Evolutionary conservation across 2,329 filamentous ascomycete genomes (phyloP), one percentile per base, ranked within the genome.

Genomic region (Aspergillus unguis): DNA sequence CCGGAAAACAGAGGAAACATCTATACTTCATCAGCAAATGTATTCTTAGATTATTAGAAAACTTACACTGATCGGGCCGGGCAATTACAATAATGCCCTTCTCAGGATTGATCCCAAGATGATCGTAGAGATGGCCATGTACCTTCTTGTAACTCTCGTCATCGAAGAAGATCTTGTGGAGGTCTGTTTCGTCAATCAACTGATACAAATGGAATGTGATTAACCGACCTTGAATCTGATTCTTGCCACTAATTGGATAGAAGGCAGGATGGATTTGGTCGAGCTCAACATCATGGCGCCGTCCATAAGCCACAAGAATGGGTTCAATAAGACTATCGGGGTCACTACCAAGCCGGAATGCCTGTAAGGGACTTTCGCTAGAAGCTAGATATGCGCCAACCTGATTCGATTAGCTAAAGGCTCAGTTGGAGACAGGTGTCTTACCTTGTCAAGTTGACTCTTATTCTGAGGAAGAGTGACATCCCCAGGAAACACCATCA

Each of bases 21-120:
- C 71, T 72, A 50, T 10, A 8, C 31, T 27, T 8, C n/a, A 8
- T 49, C 1, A 49, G 38, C 26, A 32, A 49, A 33, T 4, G 8
- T 7, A 17, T 31, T 7, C 6, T 50, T 5, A 26, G 45, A 41
- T 9, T 9, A 2, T 9, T 3, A 2, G 23, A 6, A 23, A 11
- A 68, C 78, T 70, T 67, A 82, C 81, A 82, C 69, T 85, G 82
- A 70, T 85, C 83, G 1, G 83, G 84, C 10, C 84, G 73, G 6
- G 85, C 76, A 53, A 85, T 70, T 0, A 81, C 73, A 4, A 84
- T 56, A 0, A 75, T 77, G 0, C 80, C 79, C 31, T 65, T 52
- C 4, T 66, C 57, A 0, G 73, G 65, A 50, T 79, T 72, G 9
- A 86, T 70, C 0, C 81, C 81, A 38, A 83, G 82, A 6, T 70